phyloP scores from a whole-genome alignment of 116 monocot genomes.

The Dioscorea cayenensis region DNA sequence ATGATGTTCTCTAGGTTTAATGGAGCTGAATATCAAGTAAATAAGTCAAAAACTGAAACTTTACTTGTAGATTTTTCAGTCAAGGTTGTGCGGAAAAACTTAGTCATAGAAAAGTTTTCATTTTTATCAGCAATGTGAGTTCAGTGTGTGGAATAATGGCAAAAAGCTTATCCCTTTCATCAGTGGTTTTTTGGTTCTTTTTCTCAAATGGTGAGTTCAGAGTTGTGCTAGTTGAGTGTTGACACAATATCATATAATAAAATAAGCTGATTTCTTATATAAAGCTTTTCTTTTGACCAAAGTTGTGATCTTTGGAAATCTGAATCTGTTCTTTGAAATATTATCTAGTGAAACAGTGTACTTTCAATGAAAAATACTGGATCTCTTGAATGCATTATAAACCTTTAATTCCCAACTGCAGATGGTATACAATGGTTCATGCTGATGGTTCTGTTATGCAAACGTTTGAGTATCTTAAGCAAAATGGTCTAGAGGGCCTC shows the following conservation, averaged over 20 bases:
- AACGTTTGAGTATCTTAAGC: slow-evolving; percentile 55
- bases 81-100: no score
- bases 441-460: slow-evolving; percentile 82
- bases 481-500: slow-evolving; percentile 67
- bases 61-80: no score
- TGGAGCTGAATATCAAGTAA: no score
- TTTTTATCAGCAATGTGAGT: no score
- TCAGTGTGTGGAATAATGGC: not conserved
- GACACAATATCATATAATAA: not conserved
- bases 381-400: not conserved
- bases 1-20: no score
- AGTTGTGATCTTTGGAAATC: not conserved
- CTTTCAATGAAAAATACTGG: not conserved
- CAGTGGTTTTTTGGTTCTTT: not conserved
- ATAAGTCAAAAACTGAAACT: no score
- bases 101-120: no score
- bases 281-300: not conserved
- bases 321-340: not conserved
- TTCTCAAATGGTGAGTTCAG: not conserved
- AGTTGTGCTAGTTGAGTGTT: not conserved
- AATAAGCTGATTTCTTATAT: not conserved
- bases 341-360: not conserved
- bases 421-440: slow-evolving; percentile 99
- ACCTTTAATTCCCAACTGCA: slow-evolving; percentile 8
- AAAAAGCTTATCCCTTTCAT: not conserved